phyloP scores from a whole-genome alignment of 768 basidiomycete species.

The Auriscalpium vulgare region DNA sequence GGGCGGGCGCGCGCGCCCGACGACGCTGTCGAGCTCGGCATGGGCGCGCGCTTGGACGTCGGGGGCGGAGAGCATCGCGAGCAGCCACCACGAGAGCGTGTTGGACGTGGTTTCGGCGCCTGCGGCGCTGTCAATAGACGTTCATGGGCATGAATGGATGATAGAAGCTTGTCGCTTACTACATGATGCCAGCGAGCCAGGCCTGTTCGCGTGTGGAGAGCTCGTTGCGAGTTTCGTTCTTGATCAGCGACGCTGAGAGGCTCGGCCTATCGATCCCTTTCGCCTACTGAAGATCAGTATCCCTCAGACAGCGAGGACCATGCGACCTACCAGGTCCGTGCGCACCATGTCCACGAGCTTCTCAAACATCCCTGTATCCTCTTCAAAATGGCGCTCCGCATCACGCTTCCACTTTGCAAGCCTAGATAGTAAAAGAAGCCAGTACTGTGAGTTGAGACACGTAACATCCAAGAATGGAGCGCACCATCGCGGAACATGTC shows the following conservation, averaged over 20 bases:
- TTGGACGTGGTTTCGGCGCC: slow-evolving; percentile 13
- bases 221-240: slow-evolving; percentile 5
- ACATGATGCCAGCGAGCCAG: slow-evolving; percentile 18
- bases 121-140: neutral
- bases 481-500: slow-evolving; percentile 10
- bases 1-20: slow-evolving; percentile 13
- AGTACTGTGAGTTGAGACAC: neutral
- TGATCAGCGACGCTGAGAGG: slow-evolving; percentile 8
- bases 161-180: slow-evolving; percentile 8
- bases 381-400: slow-evolving; percentile 10
- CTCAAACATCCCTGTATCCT: slow-evolving; percentile 12
- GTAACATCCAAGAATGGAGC: neutral
- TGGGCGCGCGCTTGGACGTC: slow-evolving; percentile 14
- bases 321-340: slow-evolving; percentile 4
- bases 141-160: neutral
- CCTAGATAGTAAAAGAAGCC: neutral
- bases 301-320: neutral
- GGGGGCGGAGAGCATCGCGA: slow-evolving; percentile 18
- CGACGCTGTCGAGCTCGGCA: slow-evolving; percentile 16
- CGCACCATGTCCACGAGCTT: slow-evolving; percentile 5
- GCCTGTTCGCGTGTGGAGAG: slow-evolving; percentile 11
- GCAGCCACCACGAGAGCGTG: slow-evolving; percentile 13
- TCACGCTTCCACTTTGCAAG: slow-evolving; percentile 13
- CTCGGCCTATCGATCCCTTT: slow-evolving; percentile 11
- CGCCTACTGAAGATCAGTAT: neutral